Evolutionary conservation across 495 filamentous ascomycete species (phyloP).

Genomic region (Arthonia radiata): DNA sequence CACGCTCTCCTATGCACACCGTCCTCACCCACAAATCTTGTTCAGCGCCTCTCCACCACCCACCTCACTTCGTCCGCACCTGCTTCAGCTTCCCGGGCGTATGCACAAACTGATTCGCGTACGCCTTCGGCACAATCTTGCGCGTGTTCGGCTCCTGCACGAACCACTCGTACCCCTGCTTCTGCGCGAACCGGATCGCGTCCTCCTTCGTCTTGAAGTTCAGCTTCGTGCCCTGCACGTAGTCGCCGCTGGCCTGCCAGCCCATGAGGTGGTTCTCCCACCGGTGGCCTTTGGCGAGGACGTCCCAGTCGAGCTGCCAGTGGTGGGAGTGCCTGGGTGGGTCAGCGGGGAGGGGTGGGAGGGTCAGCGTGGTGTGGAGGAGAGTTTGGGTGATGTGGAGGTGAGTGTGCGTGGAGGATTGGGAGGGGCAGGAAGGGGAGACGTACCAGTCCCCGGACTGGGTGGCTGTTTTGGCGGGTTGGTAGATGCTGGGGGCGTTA

Average conservation of each 20-base stretch:
- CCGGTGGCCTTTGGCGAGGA: slow-evolving; percentile 61
- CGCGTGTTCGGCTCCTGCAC: slow-evolving; percentile 89
- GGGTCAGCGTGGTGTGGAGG: too few relatives aligned
- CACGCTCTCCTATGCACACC: too few relatives aligned
- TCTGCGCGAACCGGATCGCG: slow-evolving; percentile 83
- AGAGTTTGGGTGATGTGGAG: too few relatives aligned
- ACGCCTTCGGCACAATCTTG: slow-evolving; percentile 69
- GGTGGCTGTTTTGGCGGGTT: slow-evolving; percentile 70
- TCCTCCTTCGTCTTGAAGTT: slow-evolving; percentile 88
- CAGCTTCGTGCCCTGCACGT: slow-evolving; percentile 74
- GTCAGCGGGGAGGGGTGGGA: too few relatives aligned
- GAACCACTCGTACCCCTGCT: slow-evolving; percentile 98
- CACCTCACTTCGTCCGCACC: slow-evolving; percentile 89
- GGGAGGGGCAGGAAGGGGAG: too few relatives aligned
- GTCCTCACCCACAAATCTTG: too few relatives aligned
- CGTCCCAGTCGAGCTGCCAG: slow-evolving; percentile 99
- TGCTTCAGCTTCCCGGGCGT: slow-evolving; percentile 67
- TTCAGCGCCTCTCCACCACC: too few relatives aligned
- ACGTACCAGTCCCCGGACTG: slow-evolving; percentile 81
- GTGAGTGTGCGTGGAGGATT: too few relatives aligned
- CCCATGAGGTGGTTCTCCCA: slow-evolving; percentile 98
- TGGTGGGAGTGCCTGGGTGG: slow-evolving; percentile 48
- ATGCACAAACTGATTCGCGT: slow-evolving; percentile 89
- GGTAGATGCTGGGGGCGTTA: slow-evolving; percentile 43
- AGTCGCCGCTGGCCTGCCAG: slow-evolving; percentile 88